A percentile compares a stretch with the other conserved stretches of the same genome.
These are phyloP conservation scores for Solidago caesia DNA, from an alignment of 129 eudicot species.

Conservation along the genomic window DNA sequence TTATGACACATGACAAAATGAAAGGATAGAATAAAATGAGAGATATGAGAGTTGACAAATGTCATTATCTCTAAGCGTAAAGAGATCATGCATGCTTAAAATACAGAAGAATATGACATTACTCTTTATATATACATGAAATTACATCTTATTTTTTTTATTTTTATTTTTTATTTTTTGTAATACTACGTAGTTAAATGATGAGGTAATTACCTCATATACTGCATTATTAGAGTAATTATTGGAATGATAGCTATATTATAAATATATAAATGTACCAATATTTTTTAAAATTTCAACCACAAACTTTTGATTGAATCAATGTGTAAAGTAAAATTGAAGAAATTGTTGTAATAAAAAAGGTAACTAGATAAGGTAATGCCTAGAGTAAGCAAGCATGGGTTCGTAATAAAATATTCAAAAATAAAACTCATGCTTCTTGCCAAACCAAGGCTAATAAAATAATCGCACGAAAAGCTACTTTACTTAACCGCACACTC, in stretches of 20 bases:
- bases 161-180: too few relatives aligned
- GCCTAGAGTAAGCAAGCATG: slow-evolving; percentile 45
- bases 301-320: slow-evolving; percentile 32
- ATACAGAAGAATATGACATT: too few relatives aligned
- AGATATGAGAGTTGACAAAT: too few relatives aligned
- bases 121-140: too few relatives aligned
- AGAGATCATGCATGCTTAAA: too few relatives aligned
- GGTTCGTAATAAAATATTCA: slow-evolving; percentile 11
- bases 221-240: slow-evolving; percentile 7
- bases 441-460: slow-evolving; percentile 18
- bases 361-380: slow-evolving; percentile 31
- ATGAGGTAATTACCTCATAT: slow-evolving; percentile 23
- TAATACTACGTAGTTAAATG: background rate
- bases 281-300: background rate
- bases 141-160: too few relatives aligned
- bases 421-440: slow-evolving; percentile 24
- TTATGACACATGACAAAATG: too few relatives aligned
- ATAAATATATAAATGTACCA: background rate
- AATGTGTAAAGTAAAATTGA: slow-evolving; percentile 30
- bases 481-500: slow-evolving; percentile 10
- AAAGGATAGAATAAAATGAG: too few relatives aligned
- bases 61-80: too few relatives aligned
- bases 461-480: slow-evolving; percentile 18
- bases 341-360: slow-evolving; percentile 26
- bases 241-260: background rate